Evolutionary conservation across 371 early-diverging fungal genomes (phyloP).

Genomic region (Lichtheimia corymbifera): DNA sequence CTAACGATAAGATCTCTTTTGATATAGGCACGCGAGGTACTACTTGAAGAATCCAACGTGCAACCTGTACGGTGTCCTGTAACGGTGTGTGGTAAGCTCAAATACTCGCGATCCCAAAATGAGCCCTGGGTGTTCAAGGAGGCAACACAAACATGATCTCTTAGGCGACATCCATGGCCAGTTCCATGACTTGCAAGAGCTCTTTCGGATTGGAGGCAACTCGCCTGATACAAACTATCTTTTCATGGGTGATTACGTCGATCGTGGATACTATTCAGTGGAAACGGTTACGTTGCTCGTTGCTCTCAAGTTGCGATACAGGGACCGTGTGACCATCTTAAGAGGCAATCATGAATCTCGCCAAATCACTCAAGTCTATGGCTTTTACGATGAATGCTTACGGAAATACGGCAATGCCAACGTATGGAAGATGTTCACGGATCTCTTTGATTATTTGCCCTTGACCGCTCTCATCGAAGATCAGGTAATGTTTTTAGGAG

Average conservation of each 20-base stretch:
- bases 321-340: constrained; percentile 94
- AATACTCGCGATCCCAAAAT: not conserved
- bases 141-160: constrained; percentile 1
- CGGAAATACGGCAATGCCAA: constrained; percentile 97
- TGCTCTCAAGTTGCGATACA: constrained; percentile 94
- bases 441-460: constrained; percentile 97
- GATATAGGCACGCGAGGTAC: constrained; percentile 83
- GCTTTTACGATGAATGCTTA: constrained; percentile 93
- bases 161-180: constrained; percentile 96
- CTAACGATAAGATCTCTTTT: not conserved
- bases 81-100: constrained; percentile 87
- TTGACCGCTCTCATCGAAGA: constrained; percentile 85
- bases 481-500: constrained; percentile 24
- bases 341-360: constrained; percentile 99
- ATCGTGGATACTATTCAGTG: constrained; percentile 98
- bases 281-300: constrained; percentile 96
- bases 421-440: constrained; percentile 99
- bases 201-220: constrained; percentile 97
- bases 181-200: constrained; percentile 97
- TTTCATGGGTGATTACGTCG: constrained; percentile 99
- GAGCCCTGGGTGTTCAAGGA: constrained; percentile 2
- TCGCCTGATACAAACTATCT: constrained; percentile 97
- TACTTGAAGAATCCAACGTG: constrained; percentile 95
- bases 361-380: constrained; percentile 99
- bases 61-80: constrained; percentile 95